Conservation (phyloP, 176 grass and related monocot genomes). For the Otatea glauca region DNA sequence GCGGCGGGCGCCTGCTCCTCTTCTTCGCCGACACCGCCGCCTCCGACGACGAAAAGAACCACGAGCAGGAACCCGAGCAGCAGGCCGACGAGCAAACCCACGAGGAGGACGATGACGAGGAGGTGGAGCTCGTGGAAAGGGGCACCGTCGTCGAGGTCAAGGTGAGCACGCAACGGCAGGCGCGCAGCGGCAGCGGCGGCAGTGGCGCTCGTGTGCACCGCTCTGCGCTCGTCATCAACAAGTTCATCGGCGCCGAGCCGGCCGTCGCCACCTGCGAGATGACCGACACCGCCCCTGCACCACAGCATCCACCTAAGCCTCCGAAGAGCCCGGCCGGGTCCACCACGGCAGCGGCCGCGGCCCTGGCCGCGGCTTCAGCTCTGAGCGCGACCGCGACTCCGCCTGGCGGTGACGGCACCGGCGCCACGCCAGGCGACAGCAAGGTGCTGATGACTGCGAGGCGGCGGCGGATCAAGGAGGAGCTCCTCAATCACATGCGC, state of each 20-base stretch:
- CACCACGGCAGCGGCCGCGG: conserved; percentile 32
- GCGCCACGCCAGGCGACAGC: conserved; percentile 56
- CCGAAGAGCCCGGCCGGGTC: conserved; percentile 26
- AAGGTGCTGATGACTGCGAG: conserved; percentile 83
- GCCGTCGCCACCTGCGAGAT: conserved; percentile 15
- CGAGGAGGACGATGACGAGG: conserved; percentile 50
- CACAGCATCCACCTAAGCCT: not conserved
- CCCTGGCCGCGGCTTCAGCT: conserved; percentile 30
- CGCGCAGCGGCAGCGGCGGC: conserved; percentile 30
- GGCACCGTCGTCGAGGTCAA: conserved; percentile 80
- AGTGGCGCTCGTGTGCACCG: conserved; percentile 57
- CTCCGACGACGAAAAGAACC: conserved; percentile 14
- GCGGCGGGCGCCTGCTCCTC: conserved; percentile 73
- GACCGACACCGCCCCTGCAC: not conserved
- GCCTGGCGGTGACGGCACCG: conserved; percentile 29
- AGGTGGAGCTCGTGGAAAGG: conserved; percentile 75
- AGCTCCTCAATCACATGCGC: conserved; percentile 70
- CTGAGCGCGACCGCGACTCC: conserved; percentile 28
- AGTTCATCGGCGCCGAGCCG: conserved; percentile 84
- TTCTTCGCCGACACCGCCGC: conserved; percentile 64
- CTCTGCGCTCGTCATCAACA: conserved; percentile 91
- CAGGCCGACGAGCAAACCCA: conserved; percentile 10
- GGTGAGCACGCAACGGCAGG: conserved; percentile 81
- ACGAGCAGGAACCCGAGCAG: conserved; percentile 30
- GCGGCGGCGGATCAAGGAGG: conserved; percentile 65